These are phyloP conservation scores for Eucalyptus curtisii DNA, from an alignment of 345 rosid species.

Conservation along the genomic window DNA sequence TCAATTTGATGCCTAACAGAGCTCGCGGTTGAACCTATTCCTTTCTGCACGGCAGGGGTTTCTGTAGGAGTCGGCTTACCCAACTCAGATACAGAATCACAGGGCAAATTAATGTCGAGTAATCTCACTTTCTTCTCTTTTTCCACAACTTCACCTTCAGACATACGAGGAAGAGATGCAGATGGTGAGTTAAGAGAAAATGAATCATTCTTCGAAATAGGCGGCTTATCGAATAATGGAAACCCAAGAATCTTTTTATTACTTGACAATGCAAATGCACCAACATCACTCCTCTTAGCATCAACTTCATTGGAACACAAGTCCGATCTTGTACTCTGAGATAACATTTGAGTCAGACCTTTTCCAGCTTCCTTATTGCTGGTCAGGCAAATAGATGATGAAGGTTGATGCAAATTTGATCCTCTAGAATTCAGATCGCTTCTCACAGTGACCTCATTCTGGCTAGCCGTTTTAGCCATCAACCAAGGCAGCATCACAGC, in stretches of 20 bases:
- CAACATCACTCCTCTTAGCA: slow-evolving; percentile 12
- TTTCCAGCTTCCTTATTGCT: slow-evolving; percentile 21
- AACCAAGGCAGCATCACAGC: slow-evolving; percentile 55
- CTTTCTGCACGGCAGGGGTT: slow-evolving; percentile 11
- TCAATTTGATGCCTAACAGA: slow-evolving; percentile 50
- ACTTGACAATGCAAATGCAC: slow-evolving; percentile 17
- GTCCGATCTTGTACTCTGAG: slow-evolving; percentile 20
- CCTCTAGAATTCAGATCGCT: slow-evolving; percentile 28
- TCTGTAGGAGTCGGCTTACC: slow-evolving; percentile 19
- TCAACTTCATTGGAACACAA: slow-evolving; percentile 24
- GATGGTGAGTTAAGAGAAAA: slow-evolving; percentile 18
- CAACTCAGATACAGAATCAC: slow-evolving; percentile 33
- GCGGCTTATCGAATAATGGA: slow-evolving; percentile 27
- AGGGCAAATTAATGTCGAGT: slow-evolving; percentile 81
- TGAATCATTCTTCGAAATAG: slow-evolving; percentile 23
- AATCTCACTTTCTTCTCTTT: slow-evolving; percentile 23
- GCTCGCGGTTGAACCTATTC: slow-evolving; percentile 11
- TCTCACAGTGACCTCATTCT: slow-evolving; percentile 18
- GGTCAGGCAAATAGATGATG: slow-evolving; percentile 13
- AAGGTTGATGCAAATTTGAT: slow-evolving; percentile 14
- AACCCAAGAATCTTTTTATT: slow-evolving; percentile 46
- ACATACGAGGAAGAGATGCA: slow-evolving; percentile 6
- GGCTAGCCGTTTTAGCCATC: slow-evolving; percentile 22
- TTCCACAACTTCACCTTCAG: slow-evolving; percentile 21
- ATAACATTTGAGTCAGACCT: slow-evolving; percentile 5